Percentiles rank a stretch among this genome's conserved stretches.
phyloP scores from a whole-genome alignment of 345 rosid genomes.

The Eucalyptus erythrocorys region DNA sequence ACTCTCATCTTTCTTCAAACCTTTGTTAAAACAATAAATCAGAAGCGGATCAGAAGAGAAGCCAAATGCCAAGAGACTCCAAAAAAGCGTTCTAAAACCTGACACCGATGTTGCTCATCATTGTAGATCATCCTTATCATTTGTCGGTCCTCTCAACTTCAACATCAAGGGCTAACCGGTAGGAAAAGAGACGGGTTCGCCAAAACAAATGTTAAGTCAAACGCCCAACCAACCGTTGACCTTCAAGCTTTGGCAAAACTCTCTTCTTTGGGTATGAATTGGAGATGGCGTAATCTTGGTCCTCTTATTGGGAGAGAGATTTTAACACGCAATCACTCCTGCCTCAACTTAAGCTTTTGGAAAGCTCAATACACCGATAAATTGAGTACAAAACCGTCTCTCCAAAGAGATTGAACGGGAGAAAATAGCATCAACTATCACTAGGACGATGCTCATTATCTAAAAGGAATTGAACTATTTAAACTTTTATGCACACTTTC shows the following conservation, averaged over 20 bases:
- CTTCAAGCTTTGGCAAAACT: background rate
- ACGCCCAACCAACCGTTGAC: background rate
- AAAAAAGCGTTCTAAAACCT: background rate
- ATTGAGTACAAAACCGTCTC: background rate
- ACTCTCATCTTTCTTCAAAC: background rate
- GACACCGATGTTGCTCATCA: background rate
- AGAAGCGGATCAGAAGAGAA: background rate
- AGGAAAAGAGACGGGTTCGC: background rate
- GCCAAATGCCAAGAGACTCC: background rate
- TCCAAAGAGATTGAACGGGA: background rate
- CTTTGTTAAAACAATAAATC: background rate
- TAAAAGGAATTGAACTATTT: background rate
- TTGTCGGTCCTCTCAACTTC: background rate
- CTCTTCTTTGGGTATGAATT: background rate
- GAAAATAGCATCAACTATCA: background rate
- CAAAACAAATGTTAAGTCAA: background rate
- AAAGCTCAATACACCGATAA: background rate
- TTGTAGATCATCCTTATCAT: background rate
- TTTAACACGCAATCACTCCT: fast-evolving
- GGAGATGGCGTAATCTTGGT: background rate
- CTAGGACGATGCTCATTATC: fast-evolving
- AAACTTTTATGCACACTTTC: background rate
- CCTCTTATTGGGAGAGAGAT: background rate
- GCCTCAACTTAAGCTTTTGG: background rate
- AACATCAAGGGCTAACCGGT: background rate